phyloP scores from a whole-genome alignment of 2,329 filamentous ascomycete species.

The Penicillium sp. region DNA sequence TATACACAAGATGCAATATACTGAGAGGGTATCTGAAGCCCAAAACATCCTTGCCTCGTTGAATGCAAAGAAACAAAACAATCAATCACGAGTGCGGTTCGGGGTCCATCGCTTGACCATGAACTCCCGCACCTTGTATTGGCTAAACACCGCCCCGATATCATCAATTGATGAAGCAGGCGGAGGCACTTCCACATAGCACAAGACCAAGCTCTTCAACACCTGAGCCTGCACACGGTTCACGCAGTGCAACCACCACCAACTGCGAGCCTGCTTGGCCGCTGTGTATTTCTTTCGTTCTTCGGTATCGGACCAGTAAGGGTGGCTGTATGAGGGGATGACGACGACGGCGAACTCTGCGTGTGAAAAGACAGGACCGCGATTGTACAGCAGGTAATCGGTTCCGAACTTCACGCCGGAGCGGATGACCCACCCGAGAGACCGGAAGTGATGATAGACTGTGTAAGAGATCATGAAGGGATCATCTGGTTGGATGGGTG shows the following conservation, averaged over 20 bases:
- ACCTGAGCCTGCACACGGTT: constrained; percentile 88
- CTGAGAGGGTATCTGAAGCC: constrained; percentile 24
- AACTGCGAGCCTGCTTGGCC: constrained; percentile 41
- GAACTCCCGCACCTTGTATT: constrained; percentile 76
- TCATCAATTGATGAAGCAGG: constrained; percentile 52
- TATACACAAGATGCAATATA: not conserved
- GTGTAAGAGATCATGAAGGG: constrained; percentile 81
- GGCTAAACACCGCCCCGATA: constrained; percentile 60
- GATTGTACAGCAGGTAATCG: constrained; percentile 90
- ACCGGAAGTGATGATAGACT: constrained; percentile 94
- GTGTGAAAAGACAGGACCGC: constrained; percentile 89
- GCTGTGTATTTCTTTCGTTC: constrained; percentile 52
- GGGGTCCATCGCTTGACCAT: constrained; percentile 78
- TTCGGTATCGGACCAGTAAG: constrained; percentile 61
- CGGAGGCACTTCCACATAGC: constrained; percentile 86
- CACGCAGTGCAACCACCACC: constrained; percentile 69
- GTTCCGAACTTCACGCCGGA: constrained; percentile 91
- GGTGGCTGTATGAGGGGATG: constrained; percentile 72
- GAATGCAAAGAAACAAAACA: not conserved
- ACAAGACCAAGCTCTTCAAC: constrained; percentile 80
- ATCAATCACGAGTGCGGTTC: constrained; percentile 67
- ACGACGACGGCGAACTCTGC: constrained; percentile 88
- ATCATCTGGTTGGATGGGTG: constrained; percentile 66
- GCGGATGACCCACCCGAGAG: constrained; percentile 89
- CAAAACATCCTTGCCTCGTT: not conserved